Conservation (phyloP, 1,284 basidiomycete species). For the Naganishia cerealis region DNA sequence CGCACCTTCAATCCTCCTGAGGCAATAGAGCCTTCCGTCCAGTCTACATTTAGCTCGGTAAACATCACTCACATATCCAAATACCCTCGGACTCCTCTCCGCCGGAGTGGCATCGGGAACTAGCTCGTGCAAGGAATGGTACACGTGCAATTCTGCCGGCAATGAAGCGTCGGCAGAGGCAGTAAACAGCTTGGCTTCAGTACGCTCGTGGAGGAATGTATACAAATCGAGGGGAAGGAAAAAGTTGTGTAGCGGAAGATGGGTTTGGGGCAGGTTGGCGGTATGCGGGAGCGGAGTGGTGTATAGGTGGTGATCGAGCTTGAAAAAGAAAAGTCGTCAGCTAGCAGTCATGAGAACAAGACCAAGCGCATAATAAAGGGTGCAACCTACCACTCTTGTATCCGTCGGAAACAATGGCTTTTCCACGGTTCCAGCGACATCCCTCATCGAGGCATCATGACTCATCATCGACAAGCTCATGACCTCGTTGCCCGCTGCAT, state of each 20-base stretch:
- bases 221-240: constrained; percentile 74
- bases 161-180: constrained; percentile 61
- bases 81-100: constrained; percentile 70
- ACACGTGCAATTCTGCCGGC: constrained; percentile 85
- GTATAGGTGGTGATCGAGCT: constrained; percentile 92
- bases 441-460: constrained; percentile 15
- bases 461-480: constrained; percentile 24
- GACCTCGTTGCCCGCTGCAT: constrained; percentile 9
- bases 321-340: neutral
- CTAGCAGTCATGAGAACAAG: no score
- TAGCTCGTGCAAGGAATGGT: constrained; percentile 81
- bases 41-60: constrained; percentile 77
- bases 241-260: constrained; percentile 58
- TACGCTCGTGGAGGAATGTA: constrained; percentile 74
- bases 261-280: constrained; percentile 51
- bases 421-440: constrained; percentile 2
- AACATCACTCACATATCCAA: constrained; percentile 65
- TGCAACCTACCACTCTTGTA: constrained; percentile 21
- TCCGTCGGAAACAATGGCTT: constrained; percentile 29
- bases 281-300: constrained; percentile 63
- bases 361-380: neutral
- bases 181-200: constrained; percentile 67
- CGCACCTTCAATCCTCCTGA: constrained; percentile 84
- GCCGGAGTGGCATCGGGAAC: constrained; percentile 36
- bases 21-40: constrained; percentile 75